Base-by-base conservation (phyloP, 2,329 filamentous ascomycete genomes). In the Monosporascus sp. region DNA sequence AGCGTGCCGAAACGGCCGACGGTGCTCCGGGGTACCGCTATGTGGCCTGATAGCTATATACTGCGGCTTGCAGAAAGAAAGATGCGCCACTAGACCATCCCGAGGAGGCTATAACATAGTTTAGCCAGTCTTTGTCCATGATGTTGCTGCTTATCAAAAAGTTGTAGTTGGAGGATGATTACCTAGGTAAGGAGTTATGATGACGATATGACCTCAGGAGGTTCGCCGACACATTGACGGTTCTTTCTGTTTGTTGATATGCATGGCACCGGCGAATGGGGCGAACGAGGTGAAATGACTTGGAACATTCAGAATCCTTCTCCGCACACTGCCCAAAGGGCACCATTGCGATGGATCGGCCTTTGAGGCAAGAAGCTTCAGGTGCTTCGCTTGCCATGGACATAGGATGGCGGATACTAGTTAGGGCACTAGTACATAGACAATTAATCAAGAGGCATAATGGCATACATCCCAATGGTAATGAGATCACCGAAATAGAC, bases 1-100 rank as follows among this genome's bases (percentile, higher is more conserved):
- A 91, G 72, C 81, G 89, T 14, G 79, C 88, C n/a, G 88, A 91
- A 15, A 77, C 78, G 4, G 78, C 88, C 15, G 88, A 91, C n/a
- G 79, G 78, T 31, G 70, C 81, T 6, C 81, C 87, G 37, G 79
- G 79, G 11, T 92, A 92, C 68, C 78, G 80, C 57, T 92, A 92
- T 62, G 70, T 91, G 38, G 88, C 88, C 26, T 92, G 72, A 54
- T 38, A 15, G 7, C 37, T 17, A 6, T 3, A 48, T 49, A 44
- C 26, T 28, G 24, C 14, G 6, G 24, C 43, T 26, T 9, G 14
- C 11, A 46, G 43, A 46, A 15, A 46, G 40, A 3, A 20, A 43
- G 15, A 43, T 20, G 5, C 22, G 8, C 18, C 9, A 20, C 17
- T 3, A 20, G 18, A 14, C 7, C n/a, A 43, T 43, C 40, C 7